These are phyloP conservation scores for Fusarium sp. DNA, from an alignment of 2,329 filamentous ascomycete species.

Conservation along the genomic window DNA sequence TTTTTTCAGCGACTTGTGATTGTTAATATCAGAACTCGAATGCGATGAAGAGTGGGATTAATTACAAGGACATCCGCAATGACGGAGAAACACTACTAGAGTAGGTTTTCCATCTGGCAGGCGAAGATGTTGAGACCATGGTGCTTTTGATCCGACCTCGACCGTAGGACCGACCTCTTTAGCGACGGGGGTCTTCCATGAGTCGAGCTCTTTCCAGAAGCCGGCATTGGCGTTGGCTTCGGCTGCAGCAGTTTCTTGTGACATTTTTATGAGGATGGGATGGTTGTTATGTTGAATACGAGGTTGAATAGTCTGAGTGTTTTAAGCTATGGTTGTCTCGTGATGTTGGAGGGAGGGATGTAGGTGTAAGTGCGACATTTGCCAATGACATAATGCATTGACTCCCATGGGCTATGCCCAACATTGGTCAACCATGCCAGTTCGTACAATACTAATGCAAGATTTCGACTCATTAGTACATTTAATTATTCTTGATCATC, in stretches of 20 bases:
- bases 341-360: slow-evolving; percentile 8
- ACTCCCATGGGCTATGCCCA: background rate
- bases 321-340: slow-evolving; percentile 13
- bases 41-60: background rate
- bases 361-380: slow-evolving; percentile 16
- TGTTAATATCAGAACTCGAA: background rate
- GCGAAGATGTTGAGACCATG: slow-evolving; percentile 61
- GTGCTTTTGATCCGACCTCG: slow-evolving; percentile 65
- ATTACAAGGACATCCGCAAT: slow-evolving; percentile 79
- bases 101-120: slow-evolving; percentile 67
- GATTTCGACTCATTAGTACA: background rate
- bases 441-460: no score
- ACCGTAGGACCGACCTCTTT: slow-evolving; percentile 61
- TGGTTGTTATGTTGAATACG: background rate
- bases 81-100: slow-evolving; percentile 74
- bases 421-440: background rate
- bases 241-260: slow-evolving; percentile 15
- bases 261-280: slow-evolving; percentile 13
- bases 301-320: background rate
- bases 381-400: slow-evolving; percentile 36
- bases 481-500: background rate
- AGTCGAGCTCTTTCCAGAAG: slow-evolving; percentile 54
- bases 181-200: slow-evolving; percentile 54
- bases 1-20: slow-evolving; percentile 72
- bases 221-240: slow-evolving; percentile 21